Evolutionary conservation across 768 basidiomycete genomes (phyloP).

Genomic region (Trametes cinnabarina): DNA sequence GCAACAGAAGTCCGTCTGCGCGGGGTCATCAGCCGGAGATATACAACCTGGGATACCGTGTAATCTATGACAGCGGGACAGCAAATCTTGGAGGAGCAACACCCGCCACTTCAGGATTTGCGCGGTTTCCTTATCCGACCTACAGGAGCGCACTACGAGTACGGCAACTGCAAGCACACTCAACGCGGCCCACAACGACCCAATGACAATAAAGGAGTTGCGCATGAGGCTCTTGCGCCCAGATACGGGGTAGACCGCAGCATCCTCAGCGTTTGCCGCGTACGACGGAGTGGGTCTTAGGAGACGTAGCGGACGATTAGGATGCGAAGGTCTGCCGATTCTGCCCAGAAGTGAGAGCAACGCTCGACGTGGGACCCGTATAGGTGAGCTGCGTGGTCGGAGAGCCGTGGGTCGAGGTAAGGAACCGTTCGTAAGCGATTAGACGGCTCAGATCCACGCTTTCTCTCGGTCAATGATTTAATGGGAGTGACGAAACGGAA

Average conservation of each 20-base stretch:
- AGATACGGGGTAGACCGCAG: not conserved
- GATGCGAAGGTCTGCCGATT: constrained; percentile 1
- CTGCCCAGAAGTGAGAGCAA: not conserved
- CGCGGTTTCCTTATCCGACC: not conserved
- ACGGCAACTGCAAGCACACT: not conserved
- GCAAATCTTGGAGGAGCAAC: not conserved
- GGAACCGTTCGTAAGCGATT: not conserved
- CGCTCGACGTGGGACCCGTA: not conserved
- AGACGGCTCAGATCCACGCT: not conserved
- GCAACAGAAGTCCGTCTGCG: not conserved
- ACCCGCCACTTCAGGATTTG: not conserved
- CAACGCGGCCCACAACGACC: not conserved
- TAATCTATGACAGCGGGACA: not conserved
- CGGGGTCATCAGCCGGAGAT: too few species aligned
- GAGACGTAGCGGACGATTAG: not conserved
- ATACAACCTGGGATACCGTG: too few species aligned
- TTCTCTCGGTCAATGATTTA: not conserved
- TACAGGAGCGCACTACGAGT: not conserved
- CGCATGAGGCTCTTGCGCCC: not conserved
- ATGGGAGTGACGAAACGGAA: too few species aligned
- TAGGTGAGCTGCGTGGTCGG: not conserved
- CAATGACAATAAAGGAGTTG: constrained; percentile 5
- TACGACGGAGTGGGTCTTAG: not conserved
- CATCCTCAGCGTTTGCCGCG: not conserved
- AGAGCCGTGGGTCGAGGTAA: not conserved